Evolutionary conservation across 495 filamentous ascomycete genomes (phyloP), one percentile per base, ranked within the genome.

Genomic region (Elasticomyces elasticus): DNA sequence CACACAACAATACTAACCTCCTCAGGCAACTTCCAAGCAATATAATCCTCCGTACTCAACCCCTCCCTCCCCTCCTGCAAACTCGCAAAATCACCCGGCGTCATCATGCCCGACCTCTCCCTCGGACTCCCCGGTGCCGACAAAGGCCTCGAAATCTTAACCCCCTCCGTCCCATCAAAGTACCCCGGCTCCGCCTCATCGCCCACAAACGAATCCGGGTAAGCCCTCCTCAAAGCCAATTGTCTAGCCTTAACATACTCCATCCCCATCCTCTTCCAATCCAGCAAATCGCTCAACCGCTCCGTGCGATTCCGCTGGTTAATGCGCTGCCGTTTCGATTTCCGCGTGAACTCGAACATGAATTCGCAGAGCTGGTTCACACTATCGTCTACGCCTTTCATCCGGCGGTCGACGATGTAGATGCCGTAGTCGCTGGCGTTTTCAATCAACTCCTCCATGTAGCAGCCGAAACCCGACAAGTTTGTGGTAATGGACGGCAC

Each of bases 251-350:
- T 98, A 70, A 95, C 86, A 61, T 98, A 98, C 69, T 98, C 92
- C 85, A 96, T 80, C 11, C 92, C 92, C 92, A 98, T 98, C 37
- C 92, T 77, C 76, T 98, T 98, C 92, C 92, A 98, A 69, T 98
- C 92, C 43, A 98, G 74, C 27, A 98, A 75, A 66, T 98, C 92
- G 61, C 89, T 94, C 46, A 98, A 72, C 22, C 92, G 80, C 72
- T 98, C 92, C 0, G 94, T 97, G n/a, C 92, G 81, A 72, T 98
- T 98, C 17, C 92, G 81, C 72, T 96, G 94, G 73, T 98, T 98
- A 74, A 98, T 98, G 20, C 92, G 84, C 67, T 98, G 92, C 31
- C 92, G 81, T 54, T 89, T 82, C 69, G 87, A 94, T 79, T 97
- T 98, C 56, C 76, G 72, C n/a, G 87, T 81, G 68, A 97, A 98